Percentiles rank a stretch among this genome's conserved stretches.
These are phyloP conservation scores for Ustilago xerochloae DNA, from an alignment of 1,284 basidiomycete genomes.

Conservation along the genomic window DNA sequence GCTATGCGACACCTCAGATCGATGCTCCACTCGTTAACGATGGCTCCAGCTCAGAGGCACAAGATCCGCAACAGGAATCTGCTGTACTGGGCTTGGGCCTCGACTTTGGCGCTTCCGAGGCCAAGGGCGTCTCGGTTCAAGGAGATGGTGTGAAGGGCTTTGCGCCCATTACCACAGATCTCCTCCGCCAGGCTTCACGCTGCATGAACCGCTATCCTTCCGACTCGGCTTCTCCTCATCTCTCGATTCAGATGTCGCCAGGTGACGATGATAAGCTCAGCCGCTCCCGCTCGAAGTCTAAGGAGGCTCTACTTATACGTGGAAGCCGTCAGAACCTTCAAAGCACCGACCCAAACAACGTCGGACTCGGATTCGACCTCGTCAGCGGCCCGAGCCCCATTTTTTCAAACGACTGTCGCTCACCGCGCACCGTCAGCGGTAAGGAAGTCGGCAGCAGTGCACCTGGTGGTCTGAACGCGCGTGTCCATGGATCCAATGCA, in stretches of 20 bases:
- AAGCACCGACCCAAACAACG: background rate
- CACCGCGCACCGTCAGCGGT: constrained; percentile 34
- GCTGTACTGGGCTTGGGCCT: constrained; percentile 28
- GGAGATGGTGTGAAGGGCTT: constrained; percentile 15
- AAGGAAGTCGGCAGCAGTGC: constrained; percentile 21
- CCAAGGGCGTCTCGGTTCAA: background rate
- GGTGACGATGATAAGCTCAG: constrained; percentile 3
- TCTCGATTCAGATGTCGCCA: constrained; percentile 46
- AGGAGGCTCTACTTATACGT: constrained; percentile 22
- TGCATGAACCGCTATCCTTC: constrained; percentile 3
- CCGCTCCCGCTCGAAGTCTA: constrained; percentile 19
- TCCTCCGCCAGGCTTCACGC: constrained; percentile 31
- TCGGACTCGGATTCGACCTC: constrained; percentile 16
- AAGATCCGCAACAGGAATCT: background rate
- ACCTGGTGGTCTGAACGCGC: constrained; percentile 8
- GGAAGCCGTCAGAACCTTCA: constrained; percentile 9
- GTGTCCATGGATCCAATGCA: constrained; percentile 12
- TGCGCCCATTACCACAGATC: constrained; percentile 29
- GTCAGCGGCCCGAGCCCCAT: constrained; percentile 32
- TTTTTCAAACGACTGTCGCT: constrained; percentile 39
- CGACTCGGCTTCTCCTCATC: constrained; percentile 27
- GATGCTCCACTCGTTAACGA: background rate
- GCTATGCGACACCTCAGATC: constrained; percentile 18
- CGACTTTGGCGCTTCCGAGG: constrained; percentile 16
- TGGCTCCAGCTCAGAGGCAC: background rate